phyloP scores from a whole-genome alignment of 495 filamentous ascomycete species.

The Schizothecium vesticola region DNA sequence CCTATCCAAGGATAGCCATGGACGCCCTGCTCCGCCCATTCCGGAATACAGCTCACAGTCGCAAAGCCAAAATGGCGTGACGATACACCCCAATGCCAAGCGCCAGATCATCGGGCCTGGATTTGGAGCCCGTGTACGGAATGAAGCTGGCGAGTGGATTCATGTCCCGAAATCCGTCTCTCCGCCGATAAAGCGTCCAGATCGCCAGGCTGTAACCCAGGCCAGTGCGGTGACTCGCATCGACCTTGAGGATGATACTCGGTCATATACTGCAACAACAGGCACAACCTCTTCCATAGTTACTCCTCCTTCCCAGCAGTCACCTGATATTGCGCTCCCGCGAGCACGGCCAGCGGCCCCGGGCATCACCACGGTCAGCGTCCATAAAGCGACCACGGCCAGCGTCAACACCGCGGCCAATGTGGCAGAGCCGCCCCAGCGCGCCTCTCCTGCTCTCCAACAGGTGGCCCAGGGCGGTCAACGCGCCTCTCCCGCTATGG shows the following conservation, averaged over 20 bases:
- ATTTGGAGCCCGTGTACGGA: background rate
- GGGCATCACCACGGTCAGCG: background rate
- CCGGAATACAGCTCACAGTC: constrained; percentile 36
- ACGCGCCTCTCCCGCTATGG: no score
- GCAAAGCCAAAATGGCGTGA: background rate
- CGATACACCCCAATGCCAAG: background rate
- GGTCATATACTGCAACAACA: background rate
- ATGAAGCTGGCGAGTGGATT: background rate
- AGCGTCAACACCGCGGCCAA: background rate
- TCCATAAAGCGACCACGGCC: background rate
- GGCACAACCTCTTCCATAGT: background rate
- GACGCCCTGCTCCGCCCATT: constrained; percentile 6
- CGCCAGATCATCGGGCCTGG: background rate
- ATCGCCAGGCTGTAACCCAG: no score
- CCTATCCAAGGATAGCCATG: background rate
- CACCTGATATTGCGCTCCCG: background rate
- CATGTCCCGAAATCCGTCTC: background rate
- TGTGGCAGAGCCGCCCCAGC: no score
- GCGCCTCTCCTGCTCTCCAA: no score
- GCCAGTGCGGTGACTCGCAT: background rate
- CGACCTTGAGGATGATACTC: background rate
- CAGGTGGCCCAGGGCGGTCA: no score
- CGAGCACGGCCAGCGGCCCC: background rate
- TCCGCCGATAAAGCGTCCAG: background rate
- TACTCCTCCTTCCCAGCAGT: background rate